A percentile compares a stretch with the other conserved stretches of the same genome.
Evolutionary conservation across 257 asterid species (phyloP).

Genomic region (Rhazya stricta): DNA sequence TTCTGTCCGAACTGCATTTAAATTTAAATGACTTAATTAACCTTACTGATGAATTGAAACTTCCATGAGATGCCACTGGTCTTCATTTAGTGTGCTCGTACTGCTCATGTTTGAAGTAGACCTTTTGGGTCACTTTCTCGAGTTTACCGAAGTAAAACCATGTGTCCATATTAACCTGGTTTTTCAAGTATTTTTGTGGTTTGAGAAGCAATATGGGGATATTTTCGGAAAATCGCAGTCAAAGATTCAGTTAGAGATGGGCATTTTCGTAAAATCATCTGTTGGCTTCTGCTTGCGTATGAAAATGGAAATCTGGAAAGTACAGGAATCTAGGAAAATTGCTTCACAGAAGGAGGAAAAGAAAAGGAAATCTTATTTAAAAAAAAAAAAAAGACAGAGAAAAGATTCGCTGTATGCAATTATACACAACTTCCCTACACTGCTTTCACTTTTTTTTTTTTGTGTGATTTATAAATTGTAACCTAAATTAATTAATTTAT

Average conservation of each 20-base stretch:
- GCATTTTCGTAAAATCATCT: conserved; percentile 2
- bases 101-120: background rate
- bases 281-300: conserved; percentile 17
- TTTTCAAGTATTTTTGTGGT: conserved; percentile 6
- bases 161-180: conserved; percentile 5
- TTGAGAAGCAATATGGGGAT: background rate
- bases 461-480: too few relatives aligned
- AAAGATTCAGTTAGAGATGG: too few relatives aligned
- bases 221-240: background rate
- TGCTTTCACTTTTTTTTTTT: too few relatives aligned
- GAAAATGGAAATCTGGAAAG: conserved; percentile 15
- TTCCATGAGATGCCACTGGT: conserved; percentile 8
- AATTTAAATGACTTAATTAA: background rate
- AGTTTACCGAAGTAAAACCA: conserved; percentile 17
- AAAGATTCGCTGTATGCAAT: background rate
- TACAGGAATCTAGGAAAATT: conserved; percentile 13
- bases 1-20: conserved; percentile 11
- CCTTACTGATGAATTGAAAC: background rate
- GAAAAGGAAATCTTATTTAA: background rate
- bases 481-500: too few relatives aligned
- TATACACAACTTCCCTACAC: too few relatives aligned
- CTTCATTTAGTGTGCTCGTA: background rate
- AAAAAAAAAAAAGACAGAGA: background rate
- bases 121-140: conserved; percentile 3
- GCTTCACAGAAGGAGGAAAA: conserved; percentile 1